A percentile compares a stretch with the other conserved stretches of the same genome.
Evolutionary conservation across 148 eudicot species (phyloP).

Genomic region (Dianthus caryophyllus): DNA sequence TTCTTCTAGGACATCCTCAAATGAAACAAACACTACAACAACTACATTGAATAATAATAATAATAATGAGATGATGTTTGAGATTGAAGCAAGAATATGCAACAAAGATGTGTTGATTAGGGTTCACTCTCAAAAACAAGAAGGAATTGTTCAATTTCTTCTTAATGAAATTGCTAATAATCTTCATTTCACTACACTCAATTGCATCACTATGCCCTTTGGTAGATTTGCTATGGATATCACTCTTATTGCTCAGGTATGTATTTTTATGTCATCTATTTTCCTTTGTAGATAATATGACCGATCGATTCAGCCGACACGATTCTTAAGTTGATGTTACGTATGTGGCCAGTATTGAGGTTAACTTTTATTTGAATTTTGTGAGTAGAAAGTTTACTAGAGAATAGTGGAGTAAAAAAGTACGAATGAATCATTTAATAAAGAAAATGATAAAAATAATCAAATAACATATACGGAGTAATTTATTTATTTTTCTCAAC

Average conservation of each 20-base stretch:
- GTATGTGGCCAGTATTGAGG: too few species aligned
- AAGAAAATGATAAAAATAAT: too few species aligned
- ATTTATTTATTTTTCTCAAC: too few species aligned
- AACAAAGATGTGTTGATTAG: constrained; percentile 29
- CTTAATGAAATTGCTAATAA: constrained; percentile 22
- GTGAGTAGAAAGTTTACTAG: too few species aligned
- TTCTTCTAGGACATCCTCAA: too few species aligned
- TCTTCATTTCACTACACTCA: constrained; percentile 26
- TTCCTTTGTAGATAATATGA: neutral
- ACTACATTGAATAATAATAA: neutral
- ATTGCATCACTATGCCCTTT: constrained; percentile 24
- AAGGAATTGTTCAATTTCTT: constrained; percentile 23
- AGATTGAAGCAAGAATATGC: constrained; percentile 29
- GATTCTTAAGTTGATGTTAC: too few species aligned
- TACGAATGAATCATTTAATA: too few species aligned
- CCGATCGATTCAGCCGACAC: too few species aligned
- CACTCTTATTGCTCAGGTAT: constrained; percentile 31
- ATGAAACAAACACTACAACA: neutral
- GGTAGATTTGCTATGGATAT: constrained; percentile 25
- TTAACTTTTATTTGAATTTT: too few species aligned
- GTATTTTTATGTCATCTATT: neutral
- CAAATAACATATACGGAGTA: too few species aligned
- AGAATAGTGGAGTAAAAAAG: too few species aligned
- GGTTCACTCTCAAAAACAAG: constrained; percentile 23
- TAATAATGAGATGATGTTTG: constrained; percentile 4